Evolutionary conservation across 805 yeast species (phyloP).

Genomic region (Candida rishiriensis): DNA sequence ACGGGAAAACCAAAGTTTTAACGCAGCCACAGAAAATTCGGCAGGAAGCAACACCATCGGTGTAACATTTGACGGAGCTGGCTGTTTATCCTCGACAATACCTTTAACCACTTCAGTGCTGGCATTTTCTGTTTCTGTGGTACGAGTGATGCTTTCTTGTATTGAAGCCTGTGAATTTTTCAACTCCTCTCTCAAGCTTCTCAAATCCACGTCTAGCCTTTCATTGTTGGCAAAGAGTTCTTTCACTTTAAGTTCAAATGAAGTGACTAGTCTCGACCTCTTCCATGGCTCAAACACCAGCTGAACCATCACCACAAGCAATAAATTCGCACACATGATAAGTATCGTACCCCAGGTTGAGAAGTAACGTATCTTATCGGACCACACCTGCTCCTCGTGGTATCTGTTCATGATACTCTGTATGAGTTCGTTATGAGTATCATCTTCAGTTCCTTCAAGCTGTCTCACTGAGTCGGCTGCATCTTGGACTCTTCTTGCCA

Average conservation of each 20-base stretch:
- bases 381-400: slow-evolving; percentile 97
- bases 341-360: slow-evolving; percentile 96
- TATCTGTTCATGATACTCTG: slow-evolving; percentile 81
- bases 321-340: slow-evolving; percentile 80
- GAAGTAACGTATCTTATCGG: slow-evolving; percentile 89
- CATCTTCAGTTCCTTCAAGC: slow-evolving; percentile 63
- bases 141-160: background rate
- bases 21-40: too few species aligned
- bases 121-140: background rate
- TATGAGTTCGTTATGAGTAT: slow-evolving; percentile 61
- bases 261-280: slow-evolving; percentile 68
- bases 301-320: slow-evolving; percentile 77
- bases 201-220: slow-evolving; percentile 10
- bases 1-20: too few species aligned
- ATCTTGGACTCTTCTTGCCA: slow-evolving; percentile 55
- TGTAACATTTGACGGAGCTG: too few species aligned
- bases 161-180: slow-evolving; percentile 4
- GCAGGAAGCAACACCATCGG: too few species aligned
- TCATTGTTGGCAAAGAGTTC: slow-evolving; percentile 39
- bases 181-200: slow-evolving; percentile 14
- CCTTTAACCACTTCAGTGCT: background rate
- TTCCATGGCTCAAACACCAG: slow-evolving; percentile 94
- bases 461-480: slow-evolving; percentile 44
- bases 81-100: too few species aligned
- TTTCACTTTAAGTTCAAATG: slow-evolving; percentile 79